Evolutionary conservation across 306 rosid species (phyloP), one percentile per base, ranked within the genome.

Genomic region (Quercus variabilis): DNA sequence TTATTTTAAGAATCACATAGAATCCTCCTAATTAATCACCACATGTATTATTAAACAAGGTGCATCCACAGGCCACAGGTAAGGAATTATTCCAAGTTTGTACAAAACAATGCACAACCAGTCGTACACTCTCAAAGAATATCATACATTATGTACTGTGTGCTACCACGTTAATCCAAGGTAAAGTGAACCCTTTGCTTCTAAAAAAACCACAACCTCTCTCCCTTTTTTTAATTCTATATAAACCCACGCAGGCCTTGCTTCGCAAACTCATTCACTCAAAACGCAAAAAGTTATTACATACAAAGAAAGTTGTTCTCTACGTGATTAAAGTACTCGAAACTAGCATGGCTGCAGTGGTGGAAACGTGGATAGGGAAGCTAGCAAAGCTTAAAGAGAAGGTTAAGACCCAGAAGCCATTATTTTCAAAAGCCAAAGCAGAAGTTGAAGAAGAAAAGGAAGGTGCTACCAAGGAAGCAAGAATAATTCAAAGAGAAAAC

Each of bases 361-460:
- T 90, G 26, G 90, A 91, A 23, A 81, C 67, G 30, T 95, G 98
- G 92, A 84, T 84, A 85, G 90, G 75, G 67, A 89, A 92, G 93
- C 81, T 95, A 0, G 77, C 89, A 52, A 92, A 90, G 87, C 80
- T 93, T 0, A 77, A 79, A 78, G 88, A 88, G 59, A 94, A 83
- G 76, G 85, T 92, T n/a, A 76, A 77, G 33, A 63, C 88, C 6
- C 70, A 11, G 55, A 87, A 80, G 70, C 81, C 74, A 26, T 14
- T 77, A 26, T 13, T 72, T 4, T 73, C 85, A 46, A 84, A 89
- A 60, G 49, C 74, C 75, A 84, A 85, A 80, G 87, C 77, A 43
- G 84, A 52, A 41, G 82, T 49, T 5, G 81, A 78, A 14, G 76
- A 58, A 43, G 59, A 60, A 18, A 76, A 70, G 69, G 78, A 81